Base-by-base conservation (phyloP, 768 basidiomycete genomes). In the Lactifluus piperatus region DNA sequence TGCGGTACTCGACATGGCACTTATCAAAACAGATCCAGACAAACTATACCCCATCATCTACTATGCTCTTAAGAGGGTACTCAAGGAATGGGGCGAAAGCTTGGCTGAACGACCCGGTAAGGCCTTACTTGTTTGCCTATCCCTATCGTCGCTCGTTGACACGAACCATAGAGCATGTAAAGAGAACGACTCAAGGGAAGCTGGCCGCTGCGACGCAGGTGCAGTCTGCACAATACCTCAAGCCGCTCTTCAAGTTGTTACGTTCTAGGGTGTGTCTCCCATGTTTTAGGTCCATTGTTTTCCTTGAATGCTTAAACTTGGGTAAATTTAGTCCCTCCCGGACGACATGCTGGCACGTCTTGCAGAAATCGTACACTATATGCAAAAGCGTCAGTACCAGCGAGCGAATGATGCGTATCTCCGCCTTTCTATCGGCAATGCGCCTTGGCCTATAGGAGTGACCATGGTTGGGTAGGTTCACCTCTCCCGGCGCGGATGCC, bases 401-500 rank as follows among this genome's bases (percentile, higher is more conserved):
- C 81, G 78, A 55, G 95, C 97, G 3, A 99, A 98, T 67, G 97
- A 99, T 69, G 87, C 94, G 0, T 99, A 99, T 71, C 82, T 99
- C 24, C 88, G 97, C 7, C 76, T 99, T 39, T 94, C 91, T 5
- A 99, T 99, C 63, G 97, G 97, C 34, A 99, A 97, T 67, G 95
- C 97, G 0, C 94, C 97, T 3, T 99, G 97, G 97, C 97, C 97
- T 1, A 99, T 99, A 68, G 97, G 97, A 44, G 97, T 99, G 9
- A 99, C 97, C 61, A 95, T 95, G 89, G 97, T 98, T 75, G 94
- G 93, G 92, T 93, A 43, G 39, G 85, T 77, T 11, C 41, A 54
- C 3, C 22, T 51, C 8, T 10, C 34, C 36, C 34, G n/a, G 54
- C 45, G 34, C 14, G 37, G 47, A 18, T 34, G 16, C 30, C 30